Evolutionary conservation across 768 basidiomycete species (phyloP).

Genomic region (Leccinum rimulosum): DNA sequence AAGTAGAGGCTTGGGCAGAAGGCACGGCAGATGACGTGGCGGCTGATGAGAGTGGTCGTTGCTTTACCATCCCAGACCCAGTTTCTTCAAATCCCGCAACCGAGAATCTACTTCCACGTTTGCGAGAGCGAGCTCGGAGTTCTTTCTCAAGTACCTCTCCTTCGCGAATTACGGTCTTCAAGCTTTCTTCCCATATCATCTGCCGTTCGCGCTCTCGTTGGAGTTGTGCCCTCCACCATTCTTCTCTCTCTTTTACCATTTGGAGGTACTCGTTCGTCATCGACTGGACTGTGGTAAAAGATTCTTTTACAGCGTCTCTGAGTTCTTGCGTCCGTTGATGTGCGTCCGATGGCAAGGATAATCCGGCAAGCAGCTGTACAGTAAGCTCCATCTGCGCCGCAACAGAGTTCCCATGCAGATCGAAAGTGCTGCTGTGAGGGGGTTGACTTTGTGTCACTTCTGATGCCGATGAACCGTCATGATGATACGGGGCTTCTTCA

Average conservation of each 20-base stretch:
- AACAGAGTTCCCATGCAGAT: conserved; percentile 66
- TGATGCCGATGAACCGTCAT: conserved; percentile 45
- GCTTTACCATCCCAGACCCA: conserved; percentile 19
- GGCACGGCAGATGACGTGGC: conserved; percentile 7
- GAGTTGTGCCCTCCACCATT: conserved; percentile 69
- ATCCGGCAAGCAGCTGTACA: conserved; percentile 54
- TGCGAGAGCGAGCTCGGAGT: conserved; percentile 58
- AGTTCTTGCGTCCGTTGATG: conserved; percentile 32
- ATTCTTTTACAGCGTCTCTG: conserved; percentile 57
- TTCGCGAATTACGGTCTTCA: conserved; percentile 81
- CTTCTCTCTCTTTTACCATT: conserved; percentile 77
- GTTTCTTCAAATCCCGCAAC: conserved; percentile 32
- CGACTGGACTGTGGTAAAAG: conserved; percentile 51
- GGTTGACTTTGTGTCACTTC: conserved; percentile 41
- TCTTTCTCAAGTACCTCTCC: conserved; percentile 83
- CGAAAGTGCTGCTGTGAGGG: conserved; percentile 59
- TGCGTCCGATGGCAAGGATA: conserved; percentile 34
- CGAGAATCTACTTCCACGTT: conserved; percentile 57
- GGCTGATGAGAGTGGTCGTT: conserved; percentile 19
- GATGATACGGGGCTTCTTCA: conserved; percentile 35
- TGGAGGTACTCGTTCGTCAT: conserved; percentile 65
- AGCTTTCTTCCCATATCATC: conserved; percentile 85
- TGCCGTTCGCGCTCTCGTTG: conserved; percentile 62
- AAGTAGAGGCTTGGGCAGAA: conserved; percentile 21
- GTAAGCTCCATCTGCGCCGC: conserved; percentile 80